Conservation (phyloP, 305 asterid genomes). For the Andrographis paniculata region DNA sequence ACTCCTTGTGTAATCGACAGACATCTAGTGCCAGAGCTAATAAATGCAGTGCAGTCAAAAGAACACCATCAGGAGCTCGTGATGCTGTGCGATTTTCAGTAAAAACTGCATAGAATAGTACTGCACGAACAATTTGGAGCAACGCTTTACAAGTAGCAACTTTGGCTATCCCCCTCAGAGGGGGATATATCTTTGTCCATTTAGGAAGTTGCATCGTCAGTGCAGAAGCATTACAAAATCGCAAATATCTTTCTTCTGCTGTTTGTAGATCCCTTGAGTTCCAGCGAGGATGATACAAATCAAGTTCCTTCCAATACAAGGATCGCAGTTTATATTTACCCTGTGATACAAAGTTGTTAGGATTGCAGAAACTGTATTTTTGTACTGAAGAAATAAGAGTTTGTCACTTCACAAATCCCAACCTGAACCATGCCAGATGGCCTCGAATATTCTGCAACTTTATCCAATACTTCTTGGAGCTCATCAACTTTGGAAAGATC, state of each 20-base stretch:
- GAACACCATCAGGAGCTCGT: slow-evolving; percentile 89
- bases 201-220: slow-evolving; percentile 77
- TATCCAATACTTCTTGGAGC: slow-evolving; percentile 74
- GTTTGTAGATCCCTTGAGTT: slow-evolving; percentile 83
- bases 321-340: slow-evolving; percentile 80
- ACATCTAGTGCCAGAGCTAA: slow-evolving; percentile 75
- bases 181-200: slow-evolving; percentile 79
- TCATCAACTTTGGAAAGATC: slow-evolving; percentile 72
- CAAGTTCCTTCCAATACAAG: slow-evolving; percentile 81
- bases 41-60: slow-evolving; percentile 71
- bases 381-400: not conserved
- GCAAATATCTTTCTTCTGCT: slow-evolving; percentile 89
- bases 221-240: slow-evolving; percentile 84
- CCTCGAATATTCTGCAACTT: slow-evolving; percentile 76
- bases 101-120: slow-evolving; percentile 68
- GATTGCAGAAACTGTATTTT: not conserved
- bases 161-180: slow-evolving; percentile 78
- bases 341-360: slow-evolving; percentile 35
- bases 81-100: slow-evolving; percentile 41
- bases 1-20: slow-evolving; percentile 49
- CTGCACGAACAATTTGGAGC: slow-evolving; percentile 73
- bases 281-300: slow-evolving; percentile 95
- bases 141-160: slow-evolving; percentile 79
- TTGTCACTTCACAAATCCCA: slow-evolving; percentile 18
- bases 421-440: slow-evolving; percentile 99